Percentiles rank a stretch among this genome's conserved stretches.
These are phyloP conservation scores for Penicillium sp. DNA, from an alignment of 2,329 filamentous ascomycete species.

Conservation along the genomic window DNA sequence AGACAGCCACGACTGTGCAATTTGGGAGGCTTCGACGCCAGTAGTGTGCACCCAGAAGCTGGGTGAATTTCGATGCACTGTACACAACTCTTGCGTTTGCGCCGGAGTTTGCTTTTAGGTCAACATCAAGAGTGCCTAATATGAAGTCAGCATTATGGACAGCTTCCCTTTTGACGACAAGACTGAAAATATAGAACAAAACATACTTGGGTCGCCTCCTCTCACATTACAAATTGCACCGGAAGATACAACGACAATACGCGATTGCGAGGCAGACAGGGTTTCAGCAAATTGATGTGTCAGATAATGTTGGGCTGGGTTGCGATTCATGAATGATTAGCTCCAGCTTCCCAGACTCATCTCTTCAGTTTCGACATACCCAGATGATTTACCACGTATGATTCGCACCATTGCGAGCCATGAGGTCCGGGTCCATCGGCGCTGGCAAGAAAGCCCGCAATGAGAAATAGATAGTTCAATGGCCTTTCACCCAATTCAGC, in stretches of 20 bases:
- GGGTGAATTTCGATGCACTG: conserved; percentile 26
- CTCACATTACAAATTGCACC: conserved; percentile 24
- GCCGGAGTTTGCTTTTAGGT: conserved; percentile 22
- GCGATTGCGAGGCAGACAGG: conserved; percentile 18
- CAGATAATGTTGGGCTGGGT: conserved; percentile 22
- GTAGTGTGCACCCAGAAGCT: conserved; percentile 23
- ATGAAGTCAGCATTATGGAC: not conserved
- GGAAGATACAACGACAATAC: conserved; percentile 25
- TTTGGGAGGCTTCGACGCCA: conserved; percentile 24
- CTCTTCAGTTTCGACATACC: conserved; percentile 11
- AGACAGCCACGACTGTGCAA: conserved; percentile 24
- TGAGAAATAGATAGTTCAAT: conserved; percentile 20
- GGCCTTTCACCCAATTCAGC: conserved; percentile 14
- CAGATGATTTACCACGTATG: conserved; percentile 24
- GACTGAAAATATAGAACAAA: not conserved
- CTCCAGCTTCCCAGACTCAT: not conserved
- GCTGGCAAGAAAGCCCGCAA: conserved; percentile 16
- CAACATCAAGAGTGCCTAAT: conserved; percentile 23
- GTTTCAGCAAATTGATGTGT: conserved; percentile 18
- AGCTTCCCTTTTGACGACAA: not conserved
- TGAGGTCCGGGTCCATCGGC: conserved; percentile 20
- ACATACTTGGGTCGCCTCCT: conserved; percentile 20
- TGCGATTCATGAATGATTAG: not conserved
- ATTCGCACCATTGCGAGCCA: conserved; percentile 25
- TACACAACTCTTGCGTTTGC: conserved; percentile 19